Evolutionary conservation across 176 grass and related monocot species (phyloP).

Genomic region (Oryza punctata): DNA sequence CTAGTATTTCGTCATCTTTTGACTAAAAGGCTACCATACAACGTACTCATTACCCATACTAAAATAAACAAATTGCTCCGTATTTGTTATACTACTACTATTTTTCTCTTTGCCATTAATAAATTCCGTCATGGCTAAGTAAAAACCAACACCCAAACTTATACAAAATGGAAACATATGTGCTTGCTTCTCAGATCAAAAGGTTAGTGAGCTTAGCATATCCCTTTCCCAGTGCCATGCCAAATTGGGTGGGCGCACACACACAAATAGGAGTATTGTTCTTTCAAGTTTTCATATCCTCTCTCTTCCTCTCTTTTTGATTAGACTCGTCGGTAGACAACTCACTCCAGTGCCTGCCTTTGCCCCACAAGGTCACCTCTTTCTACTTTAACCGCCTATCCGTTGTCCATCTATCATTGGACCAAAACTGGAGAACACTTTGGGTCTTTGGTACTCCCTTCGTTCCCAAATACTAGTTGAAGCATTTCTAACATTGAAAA

Average conservation of each 20-base stretch:
- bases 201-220: background rate
- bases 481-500: no score
- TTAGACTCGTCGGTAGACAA: constrained; percentile 28
- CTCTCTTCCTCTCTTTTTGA: background rate
- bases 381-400: background rate
- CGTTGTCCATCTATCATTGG: constrained; percentile 36
- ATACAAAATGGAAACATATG: background rate
- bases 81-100: background rate
- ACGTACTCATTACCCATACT: background rate
- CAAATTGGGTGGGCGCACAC: background rate
- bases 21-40: background rate
- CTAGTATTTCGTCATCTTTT: background rate
- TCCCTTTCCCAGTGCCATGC: background rate
- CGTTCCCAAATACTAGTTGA: background rate
- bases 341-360: background rate
- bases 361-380: background rate
- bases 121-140: background rate
- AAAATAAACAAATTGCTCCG: background rate
- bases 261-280: constrained; percentile 3
- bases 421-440: background rate
- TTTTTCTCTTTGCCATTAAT: background rate
- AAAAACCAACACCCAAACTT: background rate
- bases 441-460: no score
- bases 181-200: background rate
- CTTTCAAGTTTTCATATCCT: background rate